Evolutionary conservation across 306 rosid genomes (phyloP).

Genomic region (Trichosanthes cucumerina): DNA sequence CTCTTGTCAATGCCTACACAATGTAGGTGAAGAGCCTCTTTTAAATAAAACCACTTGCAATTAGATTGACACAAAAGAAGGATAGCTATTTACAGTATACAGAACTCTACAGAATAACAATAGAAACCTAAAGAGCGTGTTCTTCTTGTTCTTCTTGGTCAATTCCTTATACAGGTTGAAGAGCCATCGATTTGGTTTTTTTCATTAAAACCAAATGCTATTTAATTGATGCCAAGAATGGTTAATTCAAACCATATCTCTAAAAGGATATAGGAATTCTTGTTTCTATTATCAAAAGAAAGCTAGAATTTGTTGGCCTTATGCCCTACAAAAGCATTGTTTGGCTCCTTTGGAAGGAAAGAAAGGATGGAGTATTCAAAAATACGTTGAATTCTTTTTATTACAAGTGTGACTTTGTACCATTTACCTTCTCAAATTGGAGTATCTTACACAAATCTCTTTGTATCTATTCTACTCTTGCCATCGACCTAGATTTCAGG

Average conservation of each 20-base stretch:
- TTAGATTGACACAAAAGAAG: neutral
- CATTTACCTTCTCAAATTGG: too few species aligned
- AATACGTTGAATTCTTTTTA: neutral
- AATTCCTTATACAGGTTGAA: neutral
- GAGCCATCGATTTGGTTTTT: neutral
- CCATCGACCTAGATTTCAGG: too few species aligned
- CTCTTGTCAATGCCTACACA: constrained; percentile 57
- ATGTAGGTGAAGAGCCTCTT: neutral
- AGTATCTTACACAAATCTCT: too few species aligned
- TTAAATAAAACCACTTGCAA: neutral
- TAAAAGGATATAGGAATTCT: neutral
- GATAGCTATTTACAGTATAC: neutral
- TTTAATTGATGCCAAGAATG: neutral
- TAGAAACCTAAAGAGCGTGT: neutral
- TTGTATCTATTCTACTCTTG: too few species aligned
- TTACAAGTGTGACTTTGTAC: too few species aligned
- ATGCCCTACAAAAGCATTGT: neutral
- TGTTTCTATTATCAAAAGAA: neutral
- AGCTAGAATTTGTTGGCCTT: neutral
- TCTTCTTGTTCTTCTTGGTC: neutral
- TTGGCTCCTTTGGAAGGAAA: neutral
- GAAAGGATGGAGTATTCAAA: neutral
- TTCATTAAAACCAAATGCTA: neutral
- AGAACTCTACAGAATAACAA: neutral
- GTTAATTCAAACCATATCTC: neutral